Evolutionary conservation across 192 early-diverging fungal species (phyloP).

Genomic region (Backusella sp.): DNA sequence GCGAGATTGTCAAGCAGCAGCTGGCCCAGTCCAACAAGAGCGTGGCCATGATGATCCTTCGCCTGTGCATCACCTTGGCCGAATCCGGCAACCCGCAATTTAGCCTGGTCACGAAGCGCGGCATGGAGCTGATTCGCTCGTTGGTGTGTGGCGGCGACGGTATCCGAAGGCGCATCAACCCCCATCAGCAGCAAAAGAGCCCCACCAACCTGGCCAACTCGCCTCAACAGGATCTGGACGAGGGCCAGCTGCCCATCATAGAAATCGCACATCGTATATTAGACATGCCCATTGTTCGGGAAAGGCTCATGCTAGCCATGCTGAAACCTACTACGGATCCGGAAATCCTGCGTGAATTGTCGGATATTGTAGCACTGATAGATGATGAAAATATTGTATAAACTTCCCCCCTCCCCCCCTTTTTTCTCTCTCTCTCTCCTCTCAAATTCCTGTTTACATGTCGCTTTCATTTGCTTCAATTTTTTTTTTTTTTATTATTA

Average conservation of each 20-base stretch:
- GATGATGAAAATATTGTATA: conserved; percentile 21
- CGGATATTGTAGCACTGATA: conserved; percentile 29
- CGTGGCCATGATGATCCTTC: conserved; percentile 29
- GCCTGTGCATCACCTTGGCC: conserved; percentile 32
- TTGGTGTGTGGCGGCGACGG: conserved; percentile 31
- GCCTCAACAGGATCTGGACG: background rate
- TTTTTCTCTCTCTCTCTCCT: background rate
- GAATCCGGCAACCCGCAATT: conserved; percentile 36
- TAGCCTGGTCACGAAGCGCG: conserved; percentile 28
- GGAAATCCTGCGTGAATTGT: conserved; percentile 25
- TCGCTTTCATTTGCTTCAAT: conserved; percentile 13
- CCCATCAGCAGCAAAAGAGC: background rate
- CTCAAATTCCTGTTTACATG: background rate
- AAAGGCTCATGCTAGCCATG: conserved; percentile 29
- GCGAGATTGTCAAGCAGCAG: conserved; percentile 13
- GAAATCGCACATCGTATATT: conserved; percentile 19
- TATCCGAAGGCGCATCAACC: conserved; percentile 16
- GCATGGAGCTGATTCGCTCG: conserved; percentile 29
- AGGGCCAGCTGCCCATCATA: background rate
- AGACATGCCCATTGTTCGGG: conserved; percentile 21
- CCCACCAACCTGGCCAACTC: background rate
- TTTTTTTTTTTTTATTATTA: too few species aligned
- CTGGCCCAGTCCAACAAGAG: conserved; percentile 26
- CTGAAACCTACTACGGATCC: conserved; percentile 32
- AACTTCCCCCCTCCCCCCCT: background rate